Evolutionary conservation across 352 stramenopile genomes (phyloP).

Genomic region (Phytophthora aleatoria): DNA sequence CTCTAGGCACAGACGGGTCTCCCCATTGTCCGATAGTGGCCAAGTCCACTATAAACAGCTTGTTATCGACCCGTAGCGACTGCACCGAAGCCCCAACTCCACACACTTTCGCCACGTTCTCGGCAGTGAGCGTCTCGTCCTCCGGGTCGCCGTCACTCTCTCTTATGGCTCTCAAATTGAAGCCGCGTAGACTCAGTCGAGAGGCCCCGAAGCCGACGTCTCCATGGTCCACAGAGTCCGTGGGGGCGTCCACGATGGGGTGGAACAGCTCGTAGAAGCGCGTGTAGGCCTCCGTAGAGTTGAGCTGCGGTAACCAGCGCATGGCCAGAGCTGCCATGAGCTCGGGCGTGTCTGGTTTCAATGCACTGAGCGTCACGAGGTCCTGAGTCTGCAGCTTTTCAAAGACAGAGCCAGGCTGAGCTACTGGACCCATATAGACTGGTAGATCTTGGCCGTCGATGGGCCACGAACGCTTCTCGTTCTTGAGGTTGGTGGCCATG

Average conservation of each 20-base stretch:
- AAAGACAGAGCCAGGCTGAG: slow-evolving; percentile 32
- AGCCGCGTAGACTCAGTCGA: slow-evolving; percentile 50
- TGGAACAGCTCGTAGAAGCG: slow-evolving; percentile 40
- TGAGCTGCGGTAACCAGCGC: slow-evolving; percentile 23
- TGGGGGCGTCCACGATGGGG: slow-evolving; percentile 21
- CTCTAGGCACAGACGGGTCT: slow-evolving; percentile 4
- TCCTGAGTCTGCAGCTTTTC: slow-evolving; percentile 31
- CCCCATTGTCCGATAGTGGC: slow-evolving; percentile 39
- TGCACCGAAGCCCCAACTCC: slow-evolving; percentile 20
- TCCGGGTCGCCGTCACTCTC: slow-evolving; percentile 11
- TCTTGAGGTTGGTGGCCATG: slow-evolving; percentile 33
- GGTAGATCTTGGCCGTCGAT: slow-evolving; percentile 31
- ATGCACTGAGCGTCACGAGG: slow-evolving; percentile 17
- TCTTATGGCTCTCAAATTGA: slow-evolving; percentile 40
- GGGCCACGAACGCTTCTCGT: slow-evolving; percentile 33
- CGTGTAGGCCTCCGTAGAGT: slow-evolving; percentile 24
- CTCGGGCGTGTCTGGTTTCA: slow-evolving; percentile 29
- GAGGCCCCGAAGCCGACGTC: slow-evolving; percentile 48
- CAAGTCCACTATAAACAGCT: slow-evolving; percentile 47
- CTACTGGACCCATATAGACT: slow-evolving; percentile 40
- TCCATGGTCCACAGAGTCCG: slow-evolving; percentile 37
- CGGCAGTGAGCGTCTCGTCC: slow-evolving; percentile 34
- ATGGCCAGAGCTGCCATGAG: slow-evolving; percentile 29
- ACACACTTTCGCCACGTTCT: slow-evolving; percentile 39
- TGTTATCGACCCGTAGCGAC: slow-evolving; percentile 25